Percentiles rank a stretch among this genome's conserved stretches.
Evolutionary conservation across 495 filamentous ascomycete genomes (phyloP).

Genomic region (Talaromyces liani): DNA sequence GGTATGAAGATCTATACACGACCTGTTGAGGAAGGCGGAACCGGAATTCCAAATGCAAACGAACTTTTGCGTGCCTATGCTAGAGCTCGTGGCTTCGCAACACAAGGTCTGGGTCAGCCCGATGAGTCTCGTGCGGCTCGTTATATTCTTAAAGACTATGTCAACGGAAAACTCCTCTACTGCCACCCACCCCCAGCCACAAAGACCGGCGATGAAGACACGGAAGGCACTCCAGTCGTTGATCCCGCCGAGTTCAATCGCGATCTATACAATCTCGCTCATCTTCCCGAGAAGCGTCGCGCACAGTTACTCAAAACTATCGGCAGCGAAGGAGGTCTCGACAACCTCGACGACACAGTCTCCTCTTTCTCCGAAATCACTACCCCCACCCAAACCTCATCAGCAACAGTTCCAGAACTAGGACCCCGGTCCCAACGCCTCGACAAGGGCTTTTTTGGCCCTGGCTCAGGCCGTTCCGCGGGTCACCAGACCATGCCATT

Average conservation of each 20-base stretch:
- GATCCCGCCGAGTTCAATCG: conserved; percentile 74
- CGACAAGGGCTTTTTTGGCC: conserved; percentile 81
- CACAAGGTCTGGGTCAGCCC: conserved; percentile 77
- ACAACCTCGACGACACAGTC: conserved; percentile 27
- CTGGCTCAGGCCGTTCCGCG: conserved; percentile 48
- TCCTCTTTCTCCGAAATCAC: conserved; percentile 5
- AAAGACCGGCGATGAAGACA: background rate
- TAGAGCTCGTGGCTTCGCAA: conserved; percentile 79
- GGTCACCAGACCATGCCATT: conserved; percentile 73
- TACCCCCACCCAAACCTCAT: conserved; percentile 1
- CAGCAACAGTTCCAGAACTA: conserved; percentile 19
- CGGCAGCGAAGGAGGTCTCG: conserved; percentile 28
- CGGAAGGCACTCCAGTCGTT: conserved; percentile 45
- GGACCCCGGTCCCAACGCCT: conserved; percentile 68
- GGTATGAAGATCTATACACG: conserved; percentile 80
- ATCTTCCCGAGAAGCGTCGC: conserved; percentile 67
- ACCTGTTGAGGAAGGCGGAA: conserved; percentile 88
- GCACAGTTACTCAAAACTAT: conserved; percentile 37
- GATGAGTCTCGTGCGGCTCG: conserved; percentile 90
- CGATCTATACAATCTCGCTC: conserved; percentile 74
- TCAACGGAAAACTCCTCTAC: conserved; percentile 90
- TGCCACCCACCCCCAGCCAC: conserved; percentile 70
- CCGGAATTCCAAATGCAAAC: conserved; percentile 77
- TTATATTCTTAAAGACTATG: conserved; percentile 92
- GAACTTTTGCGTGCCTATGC: conserved; percentile 86